Percentiles rank a stretch among this genome's conserved stretches.
Evolutionary conservation across 2,329 filamentous ascomycete genomes (phyloP).

Genomic region (Aureobasidium pullulans): DNA sequence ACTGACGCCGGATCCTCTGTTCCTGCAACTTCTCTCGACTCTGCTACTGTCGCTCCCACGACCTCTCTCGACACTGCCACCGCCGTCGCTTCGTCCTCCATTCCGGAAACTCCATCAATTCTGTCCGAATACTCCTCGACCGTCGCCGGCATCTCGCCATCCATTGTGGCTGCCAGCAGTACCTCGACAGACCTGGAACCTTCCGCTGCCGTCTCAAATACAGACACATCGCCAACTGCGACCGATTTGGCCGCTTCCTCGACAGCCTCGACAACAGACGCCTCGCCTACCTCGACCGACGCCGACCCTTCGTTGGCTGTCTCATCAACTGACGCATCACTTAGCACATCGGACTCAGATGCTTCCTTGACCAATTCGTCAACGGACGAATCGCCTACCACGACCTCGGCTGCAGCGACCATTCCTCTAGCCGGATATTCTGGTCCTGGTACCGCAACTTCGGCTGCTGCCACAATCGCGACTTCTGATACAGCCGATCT

Average conservation of each 20-base stretch:
- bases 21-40: not conserved
- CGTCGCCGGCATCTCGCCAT: slow-evolving; percentile 1
- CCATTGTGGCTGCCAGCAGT: not conserved
- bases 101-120: not conserved
- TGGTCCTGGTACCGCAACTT: not conserved
- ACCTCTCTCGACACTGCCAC: not conserved
- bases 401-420: not conserved
- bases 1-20: slow-evolving; percentile 13
- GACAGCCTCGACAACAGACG: not conserved
- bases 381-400: not conserved
- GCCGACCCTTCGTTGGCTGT: not conserved
- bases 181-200: not conserved
- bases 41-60: not conserved
- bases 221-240: not conserved
- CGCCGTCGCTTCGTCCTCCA: not conserved
- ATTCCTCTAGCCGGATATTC: not conserved
- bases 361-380: not conserved
- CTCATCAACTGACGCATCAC: not conserved
- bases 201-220: not conserved
- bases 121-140: not conserved
- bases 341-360: not conserved
- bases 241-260: not conserved
- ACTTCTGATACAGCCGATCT: not conserved
- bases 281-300: not conserved
- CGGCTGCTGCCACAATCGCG: not conserved